A percentile compares a stretch with the other conserved stretches of the same genome.
phyloP scores from a whole-genome alignment of 352 stramenopile species.

The Phytophthora gonapodyides region DNA sequence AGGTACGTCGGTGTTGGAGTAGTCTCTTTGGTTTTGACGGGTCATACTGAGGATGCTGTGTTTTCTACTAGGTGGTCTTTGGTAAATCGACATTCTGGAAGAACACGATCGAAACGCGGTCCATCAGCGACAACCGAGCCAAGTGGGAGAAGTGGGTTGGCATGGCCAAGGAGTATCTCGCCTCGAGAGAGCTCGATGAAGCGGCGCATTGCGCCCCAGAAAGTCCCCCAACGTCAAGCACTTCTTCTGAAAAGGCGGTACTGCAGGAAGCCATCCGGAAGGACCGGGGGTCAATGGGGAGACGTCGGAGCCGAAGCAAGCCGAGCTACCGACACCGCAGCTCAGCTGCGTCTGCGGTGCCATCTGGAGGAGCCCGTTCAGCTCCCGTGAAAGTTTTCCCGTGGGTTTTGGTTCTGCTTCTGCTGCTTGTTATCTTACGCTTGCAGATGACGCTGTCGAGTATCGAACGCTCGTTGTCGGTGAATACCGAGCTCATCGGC shows the following conservation, averaged over 20 bases:
- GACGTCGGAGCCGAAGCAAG: constrained; percentile 28
- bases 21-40: neutral
- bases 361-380: constrained; percentile 16
- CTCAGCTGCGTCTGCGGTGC: constrained; percentile 15
- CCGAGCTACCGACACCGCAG: constrained; percentile 23
- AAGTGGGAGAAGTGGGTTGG: constrained; percentile 77
- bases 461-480: constrained; percentile 57
- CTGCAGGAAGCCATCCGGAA: constrained; percentile 17
- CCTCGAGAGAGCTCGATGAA: constrained; percentile 16
- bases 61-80: constrained; percentile 60
- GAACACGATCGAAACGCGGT: constrained; percentile 74
- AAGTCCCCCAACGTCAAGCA: constrained; percentile 27
- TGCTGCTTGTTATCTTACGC: constrained; percentile 63
- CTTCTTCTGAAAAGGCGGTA: constrained; percentile 27
- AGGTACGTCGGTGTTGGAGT: too few relatives aligned
- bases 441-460: constrained; percentile 63
- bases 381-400: constrained; percentile 57
- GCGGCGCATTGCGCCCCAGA: constrained; percentile 7
- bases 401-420: constrained; percentile 66
- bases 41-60: constrained; percentile 5
- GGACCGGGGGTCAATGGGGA: constrained; percentile 15
- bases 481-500: constrained; percentile 45
- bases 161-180: constrained; percentile 64
- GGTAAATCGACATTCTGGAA: constrained; percentile 88
- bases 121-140: constrained; percentile 70